Percentiles rank a stretch among this genome's conserved stretches.
Evolutionary conservation across 768 basidiomycete genomes (phyloP).

Genomic region (Phanerodontia chrysosporium): DNA sequence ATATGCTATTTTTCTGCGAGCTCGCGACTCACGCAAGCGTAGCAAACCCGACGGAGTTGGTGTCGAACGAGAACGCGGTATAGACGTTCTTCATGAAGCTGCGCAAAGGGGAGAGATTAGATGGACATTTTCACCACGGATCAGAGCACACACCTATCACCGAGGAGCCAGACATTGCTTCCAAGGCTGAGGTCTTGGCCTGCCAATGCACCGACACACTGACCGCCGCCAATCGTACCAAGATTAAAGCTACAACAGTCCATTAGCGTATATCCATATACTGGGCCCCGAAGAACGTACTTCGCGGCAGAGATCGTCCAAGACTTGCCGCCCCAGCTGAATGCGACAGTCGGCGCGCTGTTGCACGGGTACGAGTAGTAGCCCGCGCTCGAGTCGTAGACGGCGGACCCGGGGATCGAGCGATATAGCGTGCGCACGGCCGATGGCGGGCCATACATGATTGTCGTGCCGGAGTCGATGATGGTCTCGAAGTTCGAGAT

Average conservation of each 20-base stretch:
- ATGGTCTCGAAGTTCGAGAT: slow-evolving; percentile 25
- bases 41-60: slow-evolving; percentile 26
- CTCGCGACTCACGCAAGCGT: slow-evolving; percentile 15
- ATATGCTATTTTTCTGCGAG: too few relatives aligned
- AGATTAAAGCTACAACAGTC: slow-evolving; percentile 20
- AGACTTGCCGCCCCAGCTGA: slow-evolving; percentile 25
- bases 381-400: slow-evolving; percentile 21
- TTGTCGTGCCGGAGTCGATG: slow-evolving; percentile 24
- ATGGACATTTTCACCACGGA: too few relatives aligned
- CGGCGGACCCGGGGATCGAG: slow-evolving; percentile 16
- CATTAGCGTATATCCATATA: background rate
- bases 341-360: slow-evolving; percentile 19
- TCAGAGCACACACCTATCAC: slow-evolving; percentile 14
- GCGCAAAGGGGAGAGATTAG: background rate
- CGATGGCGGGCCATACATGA: background rate
- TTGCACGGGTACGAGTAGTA: slow-evolving; percentile 26
- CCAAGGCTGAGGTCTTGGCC: slow-evolving; percentile 28
- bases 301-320: slow-evolving; percentile 27
- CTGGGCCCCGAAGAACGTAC: slow-evolving; percentile 2
- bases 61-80: slow-evolving; percentile 26
- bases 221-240: slow-evolving; percentile 15
- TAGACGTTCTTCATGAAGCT: slow-evolving; percentile 32
- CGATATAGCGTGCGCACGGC: background rate
- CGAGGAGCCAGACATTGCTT: slow-evolving; percentile 27
- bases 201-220: slow-evolving; percentile 27